A percentile compares a stretch with the other conserved stretches of the same genome.
phyloP scores from a whole-genome alignment of 2,329 filamentous ascomycete genomes.

The Curvularia sp. region DNA sequence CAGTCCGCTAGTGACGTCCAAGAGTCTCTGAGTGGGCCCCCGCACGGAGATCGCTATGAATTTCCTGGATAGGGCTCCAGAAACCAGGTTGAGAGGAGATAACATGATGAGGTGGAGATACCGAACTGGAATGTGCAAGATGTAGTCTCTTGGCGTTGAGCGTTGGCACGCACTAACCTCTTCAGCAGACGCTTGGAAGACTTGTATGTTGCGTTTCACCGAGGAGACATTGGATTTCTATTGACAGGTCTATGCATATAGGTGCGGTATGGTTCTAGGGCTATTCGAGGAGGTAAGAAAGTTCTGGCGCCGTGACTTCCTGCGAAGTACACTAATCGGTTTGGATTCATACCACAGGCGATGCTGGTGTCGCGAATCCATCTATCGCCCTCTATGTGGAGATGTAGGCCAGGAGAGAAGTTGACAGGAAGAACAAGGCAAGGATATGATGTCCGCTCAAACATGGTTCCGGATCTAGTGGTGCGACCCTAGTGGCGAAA shows the following conservation, averaged over 20 bases:
- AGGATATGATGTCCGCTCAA: neutral
- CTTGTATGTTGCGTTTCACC: neutral
- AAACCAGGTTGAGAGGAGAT: conserved; percentile 6
- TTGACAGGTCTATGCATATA: neutral
- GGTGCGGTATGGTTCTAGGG: neutral
- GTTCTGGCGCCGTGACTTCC: neutral
- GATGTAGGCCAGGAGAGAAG: neutral
- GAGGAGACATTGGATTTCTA: neutral
- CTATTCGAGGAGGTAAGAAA: neutral
- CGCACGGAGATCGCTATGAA: conserved; percentile 6
- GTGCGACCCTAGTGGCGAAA: no score
- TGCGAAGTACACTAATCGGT: neutral
- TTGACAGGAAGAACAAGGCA: neutral
- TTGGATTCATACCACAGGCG: no score
- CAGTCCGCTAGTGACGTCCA: conserved; percentile 5
- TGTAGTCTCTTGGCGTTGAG: conserved; percentile 9
- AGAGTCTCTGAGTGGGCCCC: conserved; percentile 2
- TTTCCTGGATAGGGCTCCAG: neutral
- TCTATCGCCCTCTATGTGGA: neutral
- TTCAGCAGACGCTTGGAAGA: neutral
- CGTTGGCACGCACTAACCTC: neutral
- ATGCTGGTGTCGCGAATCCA: neutral
- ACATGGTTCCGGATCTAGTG: neutral
- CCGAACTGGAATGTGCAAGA: conserved; percentile 11
- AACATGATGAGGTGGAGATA: conserved; percentile 4